phyloP scores from a whole-genome alignment of 352 stramenopile species.

The Blastocystis sp. region DNA sequence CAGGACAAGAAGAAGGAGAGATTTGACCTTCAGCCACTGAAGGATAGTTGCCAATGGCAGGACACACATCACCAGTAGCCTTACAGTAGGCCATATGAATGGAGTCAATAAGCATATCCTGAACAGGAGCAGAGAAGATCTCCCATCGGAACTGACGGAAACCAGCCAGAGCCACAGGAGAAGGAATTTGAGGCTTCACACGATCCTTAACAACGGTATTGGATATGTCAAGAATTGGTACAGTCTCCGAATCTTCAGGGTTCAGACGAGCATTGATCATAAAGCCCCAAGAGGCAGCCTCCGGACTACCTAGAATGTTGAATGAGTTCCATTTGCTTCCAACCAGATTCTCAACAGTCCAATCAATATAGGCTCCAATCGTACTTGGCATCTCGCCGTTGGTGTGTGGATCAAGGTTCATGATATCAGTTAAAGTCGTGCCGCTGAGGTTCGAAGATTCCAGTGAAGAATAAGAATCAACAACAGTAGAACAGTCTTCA shows the following conservation, averaged over 20 bases:
- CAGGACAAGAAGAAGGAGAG: constrained; percentile 2
- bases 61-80: constrained; percentile 8
- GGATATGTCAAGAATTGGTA: not conserved
- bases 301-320: not conserved
- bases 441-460: not conserved
- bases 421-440: not conserved
- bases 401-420: not conserved
- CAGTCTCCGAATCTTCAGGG: not conserved
- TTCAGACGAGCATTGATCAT: not conserved
- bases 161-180: not conserved
- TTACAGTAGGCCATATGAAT: constrained; percentile 46
- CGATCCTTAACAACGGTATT: not conserved
- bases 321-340: constrained; percentile 23
- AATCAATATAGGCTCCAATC: not conserved
- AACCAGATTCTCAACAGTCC: constrained; percentile 23
- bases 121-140: not conserved
- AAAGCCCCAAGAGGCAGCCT: not conserved
- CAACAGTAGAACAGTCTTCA: not conserved
- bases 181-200: not conserved
- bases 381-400: not conserved
- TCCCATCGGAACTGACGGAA: not conserved
- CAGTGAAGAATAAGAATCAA: not conserved
- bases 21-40: constrained; percentile 24
- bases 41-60: not conserved
- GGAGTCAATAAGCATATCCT: not conserved